A percentile compares a stretch with the other conserved stretches of the same genome.
Evolutionary conservation across 2,329 filamentous ascomycete genomes (phyloP).

Genomic region (Pyricularia sp.): DNA sequence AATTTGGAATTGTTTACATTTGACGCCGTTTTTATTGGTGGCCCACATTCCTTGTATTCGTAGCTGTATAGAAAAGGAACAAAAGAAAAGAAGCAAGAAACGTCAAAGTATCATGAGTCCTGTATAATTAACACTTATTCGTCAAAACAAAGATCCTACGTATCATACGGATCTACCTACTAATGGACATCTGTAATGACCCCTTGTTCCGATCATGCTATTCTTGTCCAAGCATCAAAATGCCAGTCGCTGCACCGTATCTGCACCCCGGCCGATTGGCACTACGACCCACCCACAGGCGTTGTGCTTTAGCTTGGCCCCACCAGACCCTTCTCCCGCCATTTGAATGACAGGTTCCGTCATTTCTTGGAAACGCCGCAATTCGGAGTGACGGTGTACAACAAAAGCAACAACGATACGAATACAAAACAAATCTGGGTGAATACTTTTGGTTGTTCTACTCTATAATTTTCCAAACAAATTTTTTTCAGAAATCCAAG

Average conservation of each 20-base stretch:
- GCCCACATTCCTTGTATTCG: not conserved
- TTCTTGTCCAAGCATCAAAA: not conserved
- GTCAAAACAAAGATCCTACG: not conserved
- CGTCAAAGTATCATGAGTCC: not conserved
- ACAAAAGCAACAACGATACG: not conserved
- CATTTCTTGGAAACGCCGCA: conserved; percentile 6
- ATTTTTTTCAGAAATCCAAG: not conserved
- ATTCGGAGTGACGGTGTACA: not conserved
- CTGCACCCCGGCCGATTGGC: not conserved
- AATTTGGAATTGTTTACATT: not conserved
- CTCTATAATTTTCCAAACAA: not conserved
- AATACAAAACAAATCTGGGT: not conserved
- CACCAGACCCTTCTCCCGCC: conserved; percentile 7
- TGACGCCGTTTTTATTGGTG: too few relatives aligned
- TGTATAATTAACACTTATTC: not conserved
- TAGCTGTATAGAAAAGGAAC: not conserved
- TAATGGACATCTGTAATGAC: not conserved
- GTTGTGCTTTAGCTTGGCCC: not conserved
- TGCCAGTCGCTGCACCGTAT: not conserved
- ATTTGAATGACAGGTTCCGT: conserved; percentile 14
- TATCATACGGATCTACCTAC: not conserved
- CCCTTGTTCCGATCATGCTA: not conserved
- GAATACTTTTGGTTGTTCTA: not conserved
- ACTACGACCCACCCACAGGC: not conserved
- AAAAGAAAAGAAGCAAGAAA: not conserved